Conservation (phyloP, 148 eudicot species). For the Silene conica region DNA sequence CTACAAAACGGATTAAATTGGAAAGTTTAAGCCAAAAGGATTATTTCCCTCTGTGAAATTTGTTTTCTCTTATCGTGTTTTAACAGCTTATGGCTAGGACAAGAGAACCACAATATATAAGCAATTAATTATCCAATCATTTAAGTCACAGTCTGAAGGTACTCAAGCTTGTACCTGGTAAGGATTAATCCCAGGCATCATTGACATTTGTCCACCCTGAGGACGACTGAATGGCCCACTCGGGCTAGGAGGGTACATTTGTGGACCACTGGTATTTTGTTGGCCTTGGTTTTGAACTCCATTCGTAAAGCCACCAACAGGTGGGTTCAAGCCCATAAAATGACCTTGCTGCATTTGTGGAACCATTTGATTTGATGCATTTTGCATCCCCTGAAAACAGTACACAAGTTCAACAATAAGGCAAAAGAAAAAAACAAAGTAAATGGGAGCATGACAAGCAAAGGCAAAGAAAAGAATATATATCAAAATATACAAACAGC, state of each 20-base stretch:
- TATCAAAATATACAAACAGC: neutral
- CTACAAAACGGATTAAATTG: neutral
- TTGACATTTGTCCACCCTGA: conserved; percentile 73
- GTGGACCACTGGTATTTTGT: conserved; percentile 54
- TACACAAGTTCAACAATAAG: neutral
- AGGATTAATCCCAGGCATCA: conserved; percentile 85
- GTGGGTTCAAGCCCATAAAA: conserved; percentile 65
- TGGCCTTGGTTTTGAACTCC: conserved; percentile 70
- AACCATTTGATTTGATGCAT: conserved; percentile 69
- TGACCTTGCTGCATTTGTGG: conserved; percentile 87
- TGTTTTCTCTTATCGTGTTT: neutral
- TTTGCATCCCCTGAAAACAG: conserved; percentile 60
- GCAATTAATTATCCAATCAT: neutral
- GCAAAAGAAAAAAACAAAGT: neutral
- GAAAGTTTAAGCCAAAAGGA: neutral
- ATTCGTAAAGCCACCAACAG: conserved; percentile 55
- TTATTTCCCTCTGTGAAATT: neutral
- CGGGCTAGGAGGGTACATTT: conserved; percentile 68
- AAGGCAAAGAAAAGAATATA: neutral
- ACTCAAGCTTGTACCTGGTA: conserved; percentile 57
- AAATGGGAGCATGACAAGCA: neutral
- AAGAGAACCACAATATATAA: neutral
- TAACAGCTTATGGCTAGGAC: neutral
- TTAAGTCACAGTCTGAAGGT: neutral
- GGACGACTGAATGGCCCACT: conserved; percentile 74